Base-by-base conservation (phyloP, 148 eudicot genomes). In the Chenopodium berlandieri region DNA sequence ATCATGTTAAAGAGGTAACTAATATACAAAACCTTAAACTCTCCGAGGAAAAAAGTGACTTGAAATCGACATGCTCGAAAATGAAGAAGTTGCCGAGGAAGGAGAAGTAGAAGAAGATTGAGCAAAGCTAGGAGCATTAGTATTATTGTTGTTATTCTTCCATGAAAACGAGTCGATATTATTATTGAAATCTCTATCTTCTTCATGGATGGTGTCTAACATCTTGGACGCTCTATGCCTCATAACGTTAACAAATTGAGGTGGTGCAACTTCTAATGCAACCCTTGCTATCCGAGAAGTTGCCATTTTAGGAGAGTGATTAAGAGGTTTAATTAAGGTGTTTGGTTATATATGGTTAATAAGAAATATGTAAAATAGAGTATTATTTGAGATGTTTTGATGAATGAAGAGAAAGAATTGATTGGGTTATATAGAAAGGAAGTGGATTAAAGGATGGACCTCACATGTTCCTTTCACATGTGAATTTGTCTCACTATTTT, bases 151-250 rank as follows among this genome's bases (percentile, higher is more conserved):
- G 3, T 16, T 8, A 7, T 17, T 1, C 31, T 67, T 67, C 19
- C 20, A 14, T 7, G 19, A 11, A 71, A 71, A 71, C 7, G 50
- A 34, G 48, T 71, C 50, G 9, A 10, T 14, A 13, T 13, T 10
- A 56, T 56, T 27, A 12, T 2, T 32, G 67, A 3, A 11, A 32
- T 34, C 48, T 1, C 27, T 32, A 2, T 76, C 79, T 27, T 76
- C 79, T 76, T 76, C 79, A 17, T 76, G 50, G 79, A 76, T 76
- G 79, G 79, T 76, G 48, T 76, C 79, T 14, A 76, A 76, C 79
- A 76, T 60, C 30, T 76, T 76, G 16, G 77, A 27, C 9, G 68
- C 79, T 76, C 69, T 31, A 4, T 34, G 62, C n/a, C 62, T 58
- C 79, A 76, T 76, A n/a, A 60, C 79, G 19, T 58, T 60, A 11